Conservation (phyloP, 106 monocot species). For the Vanilla planifolia region DNA sequence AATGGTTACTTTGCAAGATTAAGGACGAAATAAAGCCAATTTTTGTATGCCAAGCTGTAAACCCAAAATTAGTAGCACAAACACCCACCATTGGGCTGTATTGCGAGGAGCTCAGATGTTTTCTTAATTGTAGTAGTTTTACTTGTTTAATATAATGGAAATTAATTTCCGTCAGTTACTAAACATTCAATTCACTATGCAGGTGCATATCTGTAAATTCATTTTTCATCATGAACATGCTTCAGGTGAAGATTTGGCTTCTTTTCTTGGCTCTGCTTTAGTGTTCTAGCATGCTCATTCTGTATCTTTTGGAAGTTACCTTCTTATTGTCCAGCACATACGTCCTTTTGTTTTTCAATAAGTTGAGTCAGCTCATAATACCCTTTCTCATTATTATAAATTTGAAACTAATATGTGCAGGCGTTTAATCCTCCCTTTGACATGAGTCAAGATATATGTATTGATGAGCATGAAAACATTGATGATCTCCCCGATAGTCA, state of each 20-base stretch:
- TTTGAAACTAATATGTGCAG: conserved; percentile 26
- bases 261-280: background rate
- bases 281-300: too few species aligned
- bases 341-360: background rate
- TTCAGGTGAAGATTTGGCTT: conserved; percentile 53
- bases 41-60: background rate
- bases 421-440: conserved; percentile 97
- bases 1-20: background rate
- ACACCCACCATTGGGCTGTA: background rate
- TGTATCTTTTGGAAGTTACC: too few species aligned
- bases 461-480: conserved; percentile 24
- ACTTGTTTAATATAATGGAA: background rate
- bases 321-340: background rate
- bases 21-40: background rate
- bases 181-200: conserved; percentile 22
- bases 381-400: background rate
- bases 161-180: background rate
- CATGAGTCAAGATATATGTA: conserved; percentile 62
- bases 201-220: conserved; percentile 87
- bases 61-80: background rate
- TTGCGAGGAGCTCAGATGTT: background rate
- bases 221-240: conserved; percentile 92
- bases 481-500: conserved; percentile 14
- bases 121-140: background rate
- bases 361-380: background rate